Conservation (phyloP, 1,284 basidiomycete genomes). For the Marasmius fiardii region DNA sequence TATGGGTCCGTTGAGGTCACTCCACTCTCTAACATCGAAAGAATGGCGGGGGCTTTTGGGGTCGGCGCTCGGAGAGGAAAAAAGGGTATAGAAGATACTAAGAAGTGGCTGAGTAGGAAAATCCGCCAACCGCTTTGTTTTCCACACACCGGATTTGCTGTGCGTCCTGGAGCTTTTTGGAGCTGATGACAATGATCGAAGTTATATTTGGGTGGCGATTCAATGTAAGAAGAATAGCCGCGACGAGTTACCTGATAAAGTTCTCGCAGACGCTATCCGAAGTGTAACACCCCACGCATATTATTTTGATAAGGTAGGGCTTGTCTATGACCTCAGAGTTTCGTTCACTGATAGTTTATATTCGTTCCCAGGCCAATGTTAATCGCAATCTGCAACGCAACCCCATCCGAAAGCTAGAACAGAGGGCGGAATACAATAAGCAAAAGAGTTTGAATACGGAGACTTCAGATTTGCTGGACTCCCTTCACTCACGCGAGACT, state of each 20-base stretch:
- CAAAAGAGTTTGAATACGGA: too few relatives aligned
- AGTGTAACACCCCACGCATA: background rate
- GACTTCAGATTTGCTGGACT: background rate
- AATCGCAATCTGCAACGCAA: too few relatives aligned
- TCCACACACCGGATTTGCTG: slow-evolving; percentile 1
- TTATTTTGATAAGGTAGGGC: too few relatives aligned
- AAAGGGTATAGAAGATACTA: background rate
- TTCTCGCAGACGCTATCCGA: background rate
- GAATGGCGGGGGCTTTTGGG: background rate
- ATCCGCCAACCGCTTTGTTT: background rate
- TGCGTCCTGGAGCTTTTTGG: background rate
- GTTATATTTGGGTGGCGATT: slow-evolving; percentile 4
- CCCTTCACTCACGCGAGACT: background rate
- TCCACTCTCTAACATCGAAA: background rate
- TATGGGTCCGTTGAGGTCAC: background rate
- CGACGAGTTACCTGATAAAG: too few relatives aligned
- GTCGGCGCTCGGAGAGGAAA: too few relatives aligned
- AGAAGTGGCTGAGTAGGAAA: background rate
- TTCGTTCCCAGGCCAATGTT: too few relatives aligned
- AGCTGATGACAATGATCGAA: background rate
- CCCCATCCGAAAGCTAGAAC: too few relatives aligned
- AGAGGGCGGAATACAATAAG: too few relatives aligned
- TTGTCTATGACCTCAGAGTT: too few relatives aligned
- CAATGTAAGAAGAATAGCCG: background rate
- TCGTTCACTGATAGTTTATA: too few relatives aligned